phyloP scores from a whole-genome alignment of 2,329 filamentous ascomycete genomes.

The Zymoseptoria brevis region DNA sequence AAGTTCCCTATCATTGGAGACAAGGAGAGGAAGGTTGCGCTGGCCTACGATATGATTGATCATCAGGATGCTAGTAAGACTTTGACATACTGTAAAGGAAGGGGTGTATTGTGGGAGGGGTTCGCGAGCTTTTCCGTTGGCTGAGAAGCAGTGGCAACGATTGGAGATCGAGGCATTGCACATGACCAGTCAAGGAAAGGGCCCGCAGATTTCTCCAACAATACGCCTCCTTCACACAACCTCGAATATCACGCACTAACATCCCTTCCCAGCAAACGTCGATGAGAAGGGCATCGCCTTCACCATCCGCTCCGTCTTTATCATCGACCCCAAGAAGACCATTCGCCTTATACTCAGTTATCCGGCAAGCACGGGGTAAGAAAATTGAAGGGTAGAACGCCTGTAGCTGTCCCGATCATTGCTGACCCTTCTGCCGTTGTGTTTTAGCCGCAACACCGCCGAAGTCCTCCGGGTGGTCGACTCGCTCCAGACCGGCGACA shows the following conservation, averaged over 20 bases:
- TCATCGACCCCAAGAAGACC: slow-evolving; percentile 58
- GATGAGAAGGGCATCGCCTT: slow-evolving; percentile 51
- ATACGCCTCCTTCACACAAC: neutral
- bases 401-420: no score
- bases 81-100: neutral
- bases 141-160: neutral
- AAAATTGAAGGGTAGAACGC: no score
- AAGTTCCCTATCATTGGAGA: slow-evolving; percentile 45
- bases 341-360: slow-evolving; percentile 54
- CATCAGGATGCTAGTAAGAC: slow-evolving; percentile 22
- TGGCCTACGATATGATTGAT: slow-evolving; percentile 42
- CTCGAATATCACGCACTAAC: neutral
- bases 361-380: slow-evolving; percentile 33
- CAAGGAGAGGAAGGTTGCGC: slow-evolving; percentile 41
- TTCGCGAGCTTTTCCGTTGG: neutral
- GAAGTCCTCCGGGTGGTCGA: slow-evolving; percentile 47
- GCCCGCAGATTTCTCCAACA: no score
- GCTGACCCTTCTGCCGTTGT: slow-evolving; percentile 26
- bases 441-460: slow-evolving; percentile 49
- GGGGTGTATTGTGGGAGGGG: slow-evolving; percentile 17
- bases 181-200: neutral
- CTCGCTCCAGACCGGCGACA: slow-evolving; percentile 50
- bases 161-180: neutral
- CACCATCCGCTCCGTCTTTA: slow-evolving; percentile 58
- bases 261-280: slow-evolving; percentile 44